A percentile compares a stretch with the other conserved stretches of the same genome.
phyloP scores from a whole-genome alignment of 2,329 filamentous ascomycete species.

The Myriosclerotinia curreyana region DNA sequence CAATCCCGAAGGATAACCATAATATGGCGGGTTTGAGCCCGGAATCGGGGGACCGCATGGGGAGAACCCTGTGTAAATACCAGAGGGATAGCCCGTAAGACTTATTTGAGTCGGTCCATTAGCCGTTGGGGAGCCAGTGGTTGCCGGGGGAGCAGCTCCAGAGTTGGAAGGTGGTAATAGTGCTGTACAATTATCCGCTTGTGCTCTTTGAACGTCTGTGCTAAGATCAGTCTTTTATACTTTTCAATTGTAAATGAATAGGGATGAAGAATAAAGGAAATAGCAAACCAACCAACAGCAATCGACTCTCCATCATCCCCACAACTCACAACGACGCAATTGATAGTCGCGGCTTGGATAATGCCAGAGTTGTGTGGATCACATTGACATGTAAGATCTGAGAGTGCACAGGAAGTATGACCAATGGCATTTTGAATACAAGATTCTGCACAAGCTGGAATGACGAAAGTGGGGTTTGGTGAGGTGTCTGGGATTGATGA shows the following conservation, averaged over 20 bases:
- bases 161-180: not conserved
- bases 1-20: not conserved
- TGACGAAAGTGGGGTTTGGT: not conserved
- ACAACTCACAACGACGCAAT: not conserved
- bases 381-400: not conserved
- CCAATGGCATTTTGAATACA: not conserved
- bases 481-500: not conserved
- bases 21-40: not conserved
- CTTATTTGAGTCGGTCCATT: conserved; percentile 2
- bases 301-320: not conserved
- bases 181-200: not conserved
- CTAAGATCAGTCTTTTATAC: not conserved
- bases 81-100: not conserved
- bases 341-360: not conserved
- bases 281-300: not conserved
- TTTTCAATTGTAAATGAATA: not conserved
- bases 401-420: not conserved
- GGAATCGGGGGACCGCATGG: not conserved
- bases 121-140: not conserved
- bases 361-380: not conserved
- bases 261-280: not conserved
- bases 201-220: not conserved
- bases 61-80: not conserved
- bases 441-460: not conserved
- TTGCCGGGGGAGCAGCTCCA: not conserved